A percentile compares a stretch with the other conserved stretches of the same genome.
Evolutionary conservation across 2,329 filamentous ascomycete species (phyloP).

Genomic region (Fusarium sublunatum): DNA sequence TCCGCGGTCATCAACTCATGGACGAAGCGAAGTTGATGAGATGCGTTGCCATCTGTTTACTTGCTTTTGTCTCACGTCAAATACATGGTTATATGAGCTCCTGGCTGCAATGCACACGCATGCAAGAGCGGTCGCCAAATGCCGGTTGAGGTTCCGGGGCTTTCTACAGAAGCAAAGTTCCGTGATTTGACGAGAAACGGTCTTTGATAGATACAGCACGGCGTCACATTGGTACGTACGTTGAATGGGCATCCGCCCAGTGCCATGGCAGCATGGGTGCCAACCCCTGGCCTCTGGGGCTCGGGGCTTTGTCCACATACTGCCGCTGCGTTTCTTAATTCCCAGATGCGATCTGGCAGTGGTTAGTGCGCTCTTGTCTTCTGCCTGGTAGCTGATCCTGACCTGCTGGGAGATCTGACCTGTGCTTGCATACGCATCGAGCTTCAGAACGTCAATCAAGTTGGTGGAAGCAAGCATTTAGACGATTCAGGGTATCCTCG

Average conservation of each 20-base stretch:
- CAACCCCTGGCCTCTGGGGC: slow-evolving; percentile 35
- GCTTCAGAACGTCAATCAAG: slow-evolving; percentile 29
- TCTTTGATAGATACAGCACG: slow-evolving; percentile 26
- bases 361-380: slow-evolving; percentile 47
- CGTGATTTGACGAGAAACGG: slow-evolving; percentile 11
- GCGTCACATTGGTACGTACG: slow-evolving; percentile 22
- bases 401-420: slow-evolving; percentile 44
- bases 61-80: slow-evolving; percentile 19
- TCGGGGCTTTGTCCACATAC: slow-evolving; percentile 46
- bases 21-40: slow-evolving; percentile 16
- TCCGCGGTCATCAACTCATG: slow-evolving; percentile 34
- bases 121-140: slow-evolving; percentile 13
- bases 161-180: slow-evolving; percentile 25
- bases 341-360: slow-evolving; percentile 48
- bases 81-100: slow-evolving; percentile 4
- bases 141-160: slow-evolving; percentile 11
- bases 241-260: slow-evolving; percentile 36
- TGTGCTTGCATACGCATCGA: slow-evolving; percentile 46
- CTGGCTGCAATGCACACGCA: slow-evolving; percentile 8
- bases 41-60: slow-evolving; percentile 17
- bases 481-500: slow-evolving; percentile 8
- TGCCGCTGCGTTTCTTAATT: slow-evolving; percentile 44
- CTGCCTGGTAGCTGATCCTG: slow-evolving; percentile 38
- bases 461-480: slow-evolving; percentile 9
- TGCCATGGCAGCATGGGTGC: slow-evolving; percentile 24